Base-by-base conservation (phyloP, 768 basidiomycete genomes). In the Phaeolepiota aurea region DNA sequence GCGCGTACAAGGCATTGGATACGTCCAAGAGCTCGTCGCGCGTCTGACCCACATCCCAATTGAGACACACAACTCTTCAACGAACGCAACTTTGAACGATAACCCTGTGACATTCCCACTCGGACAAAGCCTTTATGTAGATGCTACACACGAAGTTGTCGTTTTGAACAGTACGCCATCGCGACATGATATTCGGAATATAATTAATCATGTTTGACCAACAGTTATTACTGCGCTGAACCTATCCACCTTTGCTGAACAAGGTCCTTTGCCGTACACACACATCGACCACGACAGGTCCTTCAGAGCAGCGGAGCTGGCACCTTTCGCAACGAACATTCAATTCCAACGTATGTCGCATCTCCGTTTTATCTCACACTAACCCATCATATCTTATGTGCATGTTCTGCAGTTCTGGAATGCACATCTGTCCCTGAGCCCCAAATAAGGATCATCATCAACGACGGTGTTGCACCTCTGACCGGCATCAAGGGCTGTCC, bases 121-220 rank as follows among this genome's bases (percentile, higher is more conserved):
- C 1, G 62, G 71, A 18, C 76, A 87, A 40, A 72, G 67, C 41
- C 55, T 93, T 22, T 93, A 91, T 44, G 88, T 90, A 4, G 91
- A 94, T 54, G 87, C 87, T 4, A 87, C 85, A 1, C 92, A 93
- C 43, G 91, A 94, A 51, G 87, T 89, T n/a, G 85, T 92, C 28
- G 78, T 92, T 0, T 62, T 90, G n/a, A 84, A 90, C 51, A 75
- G 86, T 86, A 45, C 14, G 74, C 61, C 12, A 37, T 28, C 18
- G n/a, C n/a, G n/a, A n/a, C n/a, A n/a, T n/a, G n/a, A n/a, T 25
- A 13, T 33, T 22, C 37, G 34, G 28, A 33, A 32, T n/a, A 7
- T 40, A 41, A 3, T 40, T 40, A 25, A 41, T 50, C 25, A 45
- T 35, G 7, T 7, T 10, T 35, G 34, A 10, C 10, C 7, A 16